Conservation (phyloP, 2,329 filamentous ascomycete genomes). For the Aspergillus sp. region DNA sequence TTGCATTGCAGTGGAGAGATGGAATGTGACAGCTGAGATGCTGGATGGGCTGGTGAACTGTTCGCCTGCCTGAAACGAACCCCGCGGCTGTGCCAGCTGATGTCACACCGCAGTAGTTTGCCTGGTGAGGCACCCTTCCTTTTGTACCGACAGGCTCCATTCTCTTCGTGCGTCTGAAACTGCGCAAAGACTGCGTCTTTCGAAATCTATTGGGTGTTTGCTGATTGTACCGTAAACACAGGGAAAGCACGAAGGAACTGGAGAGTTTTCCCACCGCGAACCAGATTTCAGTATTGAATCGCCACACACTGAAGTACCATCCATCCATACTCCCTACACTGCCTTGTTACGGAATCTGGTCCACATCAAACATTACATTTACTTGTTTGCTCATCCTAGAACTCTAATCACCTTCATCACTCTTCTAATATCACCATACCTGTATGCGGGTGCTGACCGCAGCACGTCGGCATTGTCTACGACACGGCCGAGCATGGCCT, state of each 20-base stretch:
- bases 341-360: too few species aligned
- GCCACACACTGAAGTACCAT: neutral
- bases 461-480: neutral
- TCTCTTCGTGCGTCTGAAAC: neutral
- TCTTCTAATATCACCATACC: neutral
- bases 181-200: neutral
- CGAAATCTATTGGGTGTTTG: neutral
- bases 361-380: neutral
- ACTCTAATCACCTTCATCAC: too few species aligned
- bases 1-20: neutral
- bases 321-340: neutral
- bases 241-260: neutral
- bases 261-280: neutral
- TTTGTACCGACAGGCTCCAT: neutral
- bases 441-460: neutral
- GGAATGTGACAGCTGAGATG: neutral
- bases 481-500: neutral
- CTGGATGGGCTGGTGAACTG: neutral
- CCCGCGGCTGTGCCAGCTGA: conserved; percentile 30
- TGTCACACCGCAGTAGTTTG: conserved; percentile 41
- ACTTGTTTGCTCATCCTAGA: neutral
- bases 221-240: neutral
- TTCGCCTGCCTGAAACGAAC: conserved; percentile 15
- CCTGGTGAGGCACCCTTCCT: conserved; percentile 4
- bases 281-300: neutral